Evolutionary conservation across 768 basidiomycete genomes (phyloP).

Genomic region (Psilocybe cubensis): DNA sequence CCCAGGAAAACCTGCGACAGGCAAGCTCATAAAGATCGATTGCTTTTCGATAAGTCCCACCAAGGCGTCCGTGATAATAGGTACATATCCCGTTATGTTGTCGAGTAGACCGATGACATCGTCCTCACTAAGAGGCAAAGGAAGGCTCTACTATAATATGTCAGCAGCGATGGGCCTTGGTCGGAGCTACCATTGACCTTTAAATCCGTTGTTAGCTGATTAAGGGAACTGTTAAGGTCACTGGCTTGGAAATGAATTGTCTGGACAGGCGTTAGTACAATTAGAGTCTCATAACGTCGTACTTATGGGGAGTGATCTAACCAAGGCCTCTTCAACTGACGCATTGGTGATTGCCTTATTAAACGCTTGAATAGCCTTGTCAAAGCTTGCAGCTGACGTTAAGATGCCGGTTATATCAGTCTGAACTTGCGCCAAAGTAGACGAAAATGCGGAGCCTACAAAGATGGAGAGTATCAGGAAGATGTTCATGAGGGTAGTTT

Average conservation of each 20-base stretch:
- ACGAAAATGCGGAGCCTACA: conserved; percentile 7
- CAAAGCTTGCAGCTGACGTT: conserved; percentile 24
- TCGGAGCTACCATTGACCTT: conserved; percentile 20
- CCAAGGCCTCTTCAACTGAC: conserved; percentile 26
- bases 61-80: conserved; percentile 27
- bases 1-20: conserved; percentile 31
- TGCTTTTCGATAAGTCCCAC: conserved; percentile 25
- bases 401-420: conserved; percentile 28
- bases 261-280: conserved; percentile 12
- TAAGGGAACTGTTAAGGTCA: conserved; percentile 22
- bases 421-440: conserved; percentile 25
- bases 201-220: conserved; percentile 27
- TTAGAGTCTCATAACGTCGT: not conserved
- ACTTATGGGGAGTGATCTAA: conserved; percentile 23
- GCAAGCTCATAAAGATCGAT: conserved; percentile 27
- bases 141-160: conserved; percentile 11
- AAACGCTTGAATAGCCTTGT: conserved; percentile 28
- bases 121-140: conserved; percentile 25
- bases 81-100: conserved; percentile 25
- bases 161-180: too few species aligned
- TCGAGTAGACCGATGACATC: conserved; percentile 28
- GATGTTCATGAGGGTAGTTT: not conserved
- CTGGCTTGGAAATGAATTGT: conserved; percentile 28
- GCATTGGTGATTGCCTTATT: too few species aligned
- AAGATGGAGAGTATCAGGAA: not conserved